Evolutionary conservation across 2,329 filamentous ascomycete genomes (phyloP), one percentile per base, ranked within the genome.

Genomic region (Trichoderma sp.): DNA sequence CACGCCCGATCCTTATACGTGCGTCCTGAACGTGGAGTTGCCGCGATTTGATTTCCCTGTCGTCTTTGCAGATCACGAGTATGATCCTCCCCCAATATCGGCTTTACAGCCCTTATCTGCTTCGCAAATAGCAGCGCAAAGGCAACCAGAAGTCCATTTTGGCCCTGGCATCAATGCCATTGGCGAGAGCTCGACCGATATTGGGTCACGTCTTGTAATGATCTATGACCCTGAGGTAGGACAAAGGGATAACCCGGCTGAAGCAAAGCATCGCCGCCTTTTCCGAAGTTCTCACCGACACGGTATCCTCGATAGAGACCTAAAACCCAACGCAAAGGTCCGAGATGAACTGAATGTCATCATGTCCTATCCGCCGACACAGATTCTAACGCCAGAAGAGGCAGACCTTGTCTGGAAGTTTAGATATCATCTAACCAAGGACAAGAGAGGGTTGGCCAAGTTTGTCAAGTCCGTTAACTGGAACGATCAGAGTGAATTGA

Each of bases 381-480:
- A 97, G 72, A 88, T 92, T 59, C 84, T 99, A 29, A 93, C 89
- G 1, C 88, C 93, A 0, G 94, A 97, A 77, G 96, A 99, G 79
- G 96, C 97, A 77, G 96, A 99, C 79, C 85, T 97, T 63, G 89
- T 99, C 24, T 99, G 96, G 96, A 96, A 96, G 75, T 99, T 98
- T 82, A 88, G 96, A 70, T 97, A 98, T 79, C 95, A 97, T 78
- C 81, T 99, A 27, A 96, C 94, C 0, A 87, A 94, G 69, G 94
- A 99, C 78, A 99, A 99, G 80, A 86, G 91, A 75, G 92, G 95
- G 2, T 84, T 98, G 69, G 99, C 95, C 40, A 99, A 99, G 76
- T 97, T 99, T 74, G 93, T 98, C 78, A 99, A 98, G 79, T 97
- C 95, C 0, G 95, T 97, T 49, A 94, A 96, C 73, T 99, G 96